Evolutionary conservation across 2,329 filamentous ascomycete genomes (phyloP), one percentile per base, ranked within the genome.

Genomic region (Ophiostoma piceae): DNA sequence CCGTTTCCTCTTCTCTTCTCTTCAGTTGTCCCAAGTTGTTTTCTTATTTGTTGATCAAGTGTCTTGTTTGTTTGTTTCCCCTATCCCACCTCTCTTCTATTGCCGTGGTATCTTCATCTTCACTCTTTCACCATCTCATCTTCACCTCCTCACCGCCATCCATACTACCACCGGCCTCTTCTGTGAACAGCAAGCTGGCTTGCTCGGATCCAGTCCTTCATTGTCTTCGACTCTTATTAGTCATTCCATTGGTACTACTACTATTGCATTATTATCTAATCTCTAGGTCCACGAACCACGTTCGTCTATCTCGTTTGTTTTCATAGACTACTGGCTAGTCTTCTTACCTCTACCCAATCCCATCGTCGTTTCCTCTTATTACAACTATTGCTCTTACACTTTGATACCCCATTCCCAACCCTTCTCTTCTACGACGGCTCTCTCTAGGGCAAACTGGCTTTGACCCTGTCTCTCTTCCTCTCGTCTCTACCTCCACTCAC

Each of bases 121-220:
- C 67, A 16, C 11, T 41, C 9, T 41, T 54, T 35, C 57, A 51
- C 51, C 39, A 37, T 67, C 47, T 35, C 19, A 35, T 37, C 39
- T 43, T 29, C 47, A 16, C 12, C 37, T 22, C 4, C 9, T 39
- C 62, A n/a, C 35, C 32, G 14, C 62, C 32, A 35, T 8, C 19
- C 35, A 35, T n/a, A 37, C 62, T n/a, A 39, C 39, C n/a, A 16
- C 26, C 51, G 14, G 26, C 41, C 41, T 41, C 75, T 80, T 74
- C 78, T 78, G 79, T 81, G 77, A 81, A 82, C 79, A 78, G 83
- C 84, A 86, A 87, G 84, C 85, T 77, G 85, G 85, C 80, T 87
- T 87, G 84, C 84, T 84, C 79, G 76, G 77, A 83, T 80, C 80
- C 79, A 80, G 79, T 81, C 83, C 82, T 79, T 85, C 82, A 39